Evolutionary conservation across 75 land plant species (phyloP).

Genomic region (Adiantum capillusveneris): DNA sequence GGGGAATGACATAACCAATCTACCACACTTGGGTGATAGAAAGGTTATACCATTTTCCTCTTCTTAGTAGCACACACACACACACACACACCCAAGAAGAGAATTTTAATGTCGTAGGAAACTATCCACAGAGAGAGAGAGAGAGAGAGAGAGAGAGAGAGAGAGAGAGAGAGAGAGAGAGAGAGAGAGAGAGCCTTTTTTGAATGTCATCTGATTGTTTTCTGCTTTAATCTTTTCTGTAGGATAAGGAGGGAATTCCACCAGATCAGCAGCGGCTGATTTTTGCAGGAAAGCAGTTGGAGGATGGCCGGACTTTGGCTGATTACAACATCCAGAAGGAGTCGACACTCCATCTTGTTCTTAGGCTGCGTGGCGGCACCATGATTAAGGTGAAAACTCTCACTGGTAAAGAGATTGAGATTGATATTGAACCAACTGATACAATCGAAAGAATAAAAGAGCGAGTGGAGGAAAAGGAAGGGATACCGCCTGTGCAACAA

Average conservation of each 20-base stretch:
- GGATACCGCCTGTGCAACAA: constrained; percentile 89
- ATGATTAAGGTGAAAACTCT: constrained; percentile 96
- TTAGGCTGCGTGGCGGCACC: constrained; percentile 85
- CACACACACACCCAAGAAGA: too few species aligned
- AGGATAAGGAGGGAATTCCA: constrained; percentile 87
- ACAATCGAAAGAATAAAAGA: constrained; percentile 89
- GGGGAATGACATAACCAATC: too few species aligned
- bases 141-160: constrained; percentile 13
- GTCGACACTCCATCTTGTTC: constrained; percentile 72
- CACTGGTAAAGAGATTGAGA: constrained; percentile 93
- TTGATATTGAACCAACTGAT: constrained; percentile 86
- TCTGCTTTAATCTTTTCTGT: not conserved
- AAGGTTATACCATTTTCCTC: too few species aligned
- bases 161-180: constrained; percentile 8
- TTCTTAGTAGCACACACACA: too few species aligned
- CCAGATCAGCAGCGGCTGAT: constrained; percentile 75
- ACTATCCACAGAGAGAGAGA: not conserved
- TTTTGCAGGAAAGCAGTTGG: constrained; percentile 88
- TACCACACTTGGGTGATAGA: too few species aligned
- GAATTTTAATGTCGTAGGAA: too few species aligned
- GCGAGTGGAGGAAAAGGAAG: constrained; percentile 91
- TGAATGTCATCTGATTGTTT: too few species aligned
- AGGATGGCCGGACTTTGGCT: constrained; percentile 82
- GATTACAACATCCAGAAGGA: constrained; percentile 92
- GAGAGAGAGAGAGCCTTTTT: not conserved